Evolutionary conservation across 257 asterid species (phyloP).

Genomic region (Plantago major): DNA sequence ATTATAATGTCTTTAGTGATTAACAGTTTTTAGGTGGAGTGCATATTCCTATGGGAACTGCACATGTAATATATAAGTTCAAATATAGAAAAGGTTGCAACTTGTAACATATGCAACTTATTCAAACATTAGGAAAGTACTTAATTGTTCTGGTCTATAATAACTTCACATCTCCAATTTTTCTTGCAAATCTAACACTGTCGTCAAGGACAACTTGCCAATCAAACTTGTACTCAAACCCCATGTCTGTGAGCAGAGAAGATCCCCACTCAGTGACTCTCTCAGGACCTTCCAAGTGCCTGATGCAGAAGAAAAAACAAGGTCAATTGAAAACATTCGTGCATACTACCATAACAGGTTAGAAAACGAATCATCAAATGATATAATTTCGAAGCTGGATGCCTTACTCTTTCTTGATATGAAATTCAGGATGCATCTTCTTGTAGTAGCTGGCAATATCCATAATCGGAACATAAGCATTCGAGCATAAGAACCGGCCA

Average conservation of each 20-base stretch:
- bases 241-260: constrained; percentile 19
- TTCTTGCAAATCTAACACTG: constrained; percentile 15
- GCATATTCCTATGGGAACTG: no score
- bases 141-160: no score
- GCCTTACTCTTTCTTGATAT: constrained; percentile 14
- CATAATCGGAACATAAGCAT: constrained; percentile 14
- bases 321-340: neutral
- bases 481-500: constrained; percentile 41
- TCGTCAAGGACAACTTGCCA: constrained; percentile 24
- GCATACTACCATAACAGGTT: no score
- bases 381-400: neutral
- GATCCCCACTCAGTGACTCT: constrained; percentile 21
- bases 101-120: no score
- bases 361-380: neutral
- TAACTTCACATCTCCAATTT: constrained; percentile 10
- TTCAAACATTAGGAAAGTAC: no score
- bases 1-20: no score
- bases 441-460: constrained; percentile 17
- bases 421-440: constrained; percentile 15
- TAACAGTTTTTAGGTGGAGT: no score
- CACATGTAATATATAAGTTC: no score
- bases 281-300: constrained; percentile 16
- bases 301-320: neutral
- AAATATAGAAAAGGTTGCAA: no score
- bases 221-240: constrained; percentile 20